Evolutionary conservation across 345 rosid species (phyloP), one percentile per base, ranked within the genome.

Genomic region (Sonneratia caseolaris): DNA sequence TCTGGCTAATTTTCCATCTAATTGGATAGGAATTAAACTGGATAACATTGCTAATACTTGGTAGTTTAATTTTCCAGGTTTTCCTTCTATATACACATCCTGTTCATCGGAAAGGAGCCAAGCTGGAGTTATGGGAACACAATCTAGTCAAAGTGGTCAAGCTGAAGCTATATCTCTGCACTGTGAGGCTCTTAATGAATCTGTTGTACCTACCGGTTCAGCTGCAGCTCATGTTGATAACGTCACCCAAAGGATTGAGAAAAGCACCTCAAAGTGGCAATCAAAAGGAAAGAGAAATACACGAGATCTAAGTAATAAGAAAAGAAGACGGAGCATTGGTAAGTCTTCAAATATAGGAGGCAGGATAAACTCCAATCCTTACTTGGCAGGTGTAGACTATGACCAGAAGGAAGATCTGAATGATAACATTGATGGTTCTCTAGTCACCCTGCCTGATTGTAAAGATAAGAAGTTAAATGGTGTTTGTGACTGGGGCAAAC

Each of bases 231-330:
- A 69, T 79, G 70, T 47, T 56, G 81, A 71, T 76, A 78, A 64
- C 76, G 77, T 82, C 71, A 79, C 82, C 81, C 83, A 80, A 73
- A 84, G 81, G 78, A 84, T 80, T 71, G 93, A 86, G 84, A 86
- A 82, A 76, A 89, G 71, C 69, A 77, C 89, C 62, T 87, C 97
- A n/a, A 85, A 89, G 79, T 95, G 99, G 99, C 97, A 87, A 81
- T 82, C 76, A 37, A 95, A 95, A 85, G 87, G 98, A 78, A 95
- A 95, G 88, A 86, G 99, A 82, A 95, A 95, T 71, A 90, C 87
- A 3, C 92, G 98, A 80, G 88, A 86, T 68, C 84, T 64, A 76
- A 83, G 86, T 76, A 88, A 88, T 77, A 88, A 68, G 80, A 88
- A 65, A 80, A 86, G 86, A 77, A 86, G 85, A 78, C 91, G 79